Percentiles rank a stretch among this genome's conserved stretches.
Conservation (phyloP, 371 early-diverging fungal species). For the Rhizopus sp. region DNA sequence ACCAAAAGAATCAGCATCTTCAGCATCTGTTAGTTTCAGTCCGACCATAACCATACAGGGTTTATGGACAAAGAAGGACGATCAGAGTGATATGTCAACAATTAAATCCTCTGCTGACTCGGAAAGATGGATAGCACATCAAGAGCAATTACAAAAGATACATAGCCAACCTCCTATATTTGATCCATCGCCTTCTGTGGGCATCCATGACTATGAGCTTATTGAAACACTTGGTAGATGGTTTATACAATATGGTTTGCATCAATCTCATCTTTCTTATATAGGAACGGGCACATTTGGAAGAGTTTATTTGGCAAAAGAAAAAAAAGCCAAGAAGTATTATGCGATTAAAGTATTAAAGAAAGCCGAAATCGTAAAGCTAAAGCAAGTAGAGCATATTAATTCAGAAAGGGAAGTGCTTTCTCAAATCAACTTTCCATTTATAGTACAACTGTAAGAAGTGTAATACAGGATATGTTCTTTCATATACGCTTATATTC, state of each 20-base stretch:
- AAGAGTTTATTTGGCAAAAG: constrained; percentile 84
- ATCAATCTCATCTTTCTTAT: constrained; percentile 3
- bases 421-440: constrained; percentile 86
- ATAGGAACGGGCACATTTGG: constrained; percentile 96
- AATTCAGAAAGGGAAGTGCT: constrained; percentile 95
- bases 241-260: constrained; percentile 3
- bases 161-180: constrained; percentile 41
- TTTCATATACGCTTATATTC: constrained; percentile 54
- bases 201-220: constrained; percentile 58
- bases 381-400: constrained; percentile 97
- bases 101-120: constrained; percentile 13
- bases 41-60: constrained; percentile 36
- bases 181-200: constrained; percentile 24
- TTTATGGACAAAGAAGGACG: constrained; percentile 29
- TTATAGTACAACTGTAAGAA: constrained; percentile 88
- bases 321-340: constrained; percentile 57
- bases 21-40: constrained; percentile 33
- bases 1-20: constrained; percentile 20
- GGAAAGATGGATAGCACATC: constrained; percentile 24
- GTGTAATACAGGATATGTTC: constrained; percentile 38
- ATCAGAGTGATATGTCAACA: constrained; percentile 20
- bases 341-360: constrained; percentile 94
- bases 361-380: constrained; percentile 87
- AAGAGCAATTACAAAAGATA: constrained; percentile 36
- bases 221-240: constrained; percentile 68